Evolutionary conservation across 106 monocot species (phyloP).

Genomic region (Dendrobium chrysotoxum): DNA sequence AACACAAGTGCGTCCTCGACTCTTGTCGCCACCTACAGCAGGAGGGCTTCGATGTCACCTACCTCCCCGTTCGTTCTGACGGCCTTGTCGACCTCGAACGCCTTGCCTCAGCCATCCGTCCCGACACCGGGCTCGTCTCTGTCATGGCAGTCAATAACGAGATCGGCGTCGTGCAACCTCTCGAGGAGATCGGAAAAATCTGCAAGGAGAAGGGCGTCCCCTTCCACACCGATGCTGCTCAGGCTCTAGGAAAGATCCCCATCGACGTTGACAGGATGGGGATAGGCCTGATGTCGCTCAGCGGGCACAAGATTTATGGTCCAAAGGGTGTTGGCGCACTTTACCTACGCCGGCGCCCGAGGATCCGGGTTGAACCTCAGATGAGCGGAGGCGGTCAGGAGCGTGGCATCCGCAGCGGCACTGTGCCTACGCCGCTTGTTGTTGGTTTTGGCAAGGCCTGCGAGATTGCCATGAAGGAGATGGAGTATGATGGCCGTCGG

Average conservation of each 20-base stretch:
- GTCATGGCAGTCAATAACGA: constrained; percentile 98
- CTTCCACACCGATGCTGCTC: constrained; percentile 93
- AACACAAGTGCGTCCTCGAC: constrained; percentile 99
- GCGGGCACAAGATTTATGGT: constrained; percentile 94
- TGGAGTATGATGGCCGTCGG: constrained; percentile 67
- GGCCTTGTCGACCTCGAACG: constrained; percentile 69
- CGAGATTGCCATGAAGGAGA: constrained; percentile 80
- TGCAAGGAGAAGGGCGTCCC: constrained; percentile 63
- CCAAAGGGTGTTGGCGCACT: constrained; percentile 94
- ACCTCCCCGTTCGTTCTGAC: constrained; percentile 76
- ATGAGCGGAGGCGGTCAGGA: constrained; percentile 99
- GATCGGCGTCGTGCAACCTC: constrained; percentile 91
- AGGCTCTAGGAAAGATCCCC: constrained; percentile 86
- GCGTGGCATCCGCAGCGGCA: constrained; percentile 89
- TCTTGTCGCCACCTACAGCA: constrained; percentile 96
- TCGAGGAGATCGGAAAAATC: constrained; percentile 83
- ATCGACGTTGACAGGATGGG: constrained; percentile 85
- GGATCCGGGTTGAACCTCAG: constrained; percentile 88
- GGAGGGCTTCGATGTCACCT: constrained; percentile 88
- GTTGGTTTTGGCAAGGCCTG: constrained; percentile 90
- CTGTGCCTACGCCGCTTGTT: constrained; percentile 78
- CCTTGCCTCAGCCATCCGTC: constrained; percentile 56
- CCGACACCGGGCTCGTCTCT: constrained; percentile 89
- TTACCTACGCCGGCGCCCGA: constrained; percentile 72
- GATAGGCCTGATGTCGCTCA: constrained; percentile 88